phyloP scores from a whole-genome alignment of 108 stramenopile genomes.

The Cylindrotheca fusiformis region DNA sequence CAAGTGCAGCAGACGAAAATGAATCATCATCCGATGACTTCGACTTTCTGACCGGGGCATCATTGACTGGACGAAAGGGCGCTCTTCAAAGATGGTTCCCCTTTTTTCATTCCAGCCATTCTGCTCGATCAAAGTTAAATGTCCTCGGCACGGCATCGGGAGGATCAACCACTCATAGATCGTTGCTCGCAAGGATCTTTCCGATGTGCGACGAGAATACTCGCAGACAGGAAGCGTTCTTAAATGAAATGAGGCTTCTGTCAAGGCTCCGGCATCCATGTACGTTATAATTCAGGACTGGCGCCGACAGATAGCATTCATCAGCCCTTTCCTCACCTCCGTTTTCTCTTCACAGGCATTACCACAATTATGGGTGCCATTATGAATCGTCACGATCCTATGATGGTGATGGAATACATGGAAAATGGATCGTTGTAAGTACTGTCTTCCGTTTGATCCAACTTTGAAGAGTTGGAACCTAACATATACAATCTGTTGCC shows the following conservation, averaged over 20 bases:
- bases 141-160: not conserved
- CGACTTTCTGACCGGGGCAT: not conserved
- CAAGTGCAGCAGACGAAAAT: not conserved
- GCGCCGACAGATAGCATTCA: constrained; percentile 32
- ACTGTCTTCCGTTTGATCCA: too few species aligned
- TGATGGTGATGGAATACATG: constrained; percentile 77
- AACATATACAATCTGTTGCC: too few species aligned
- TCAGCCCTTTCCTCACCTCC: constrained; percentile 41
- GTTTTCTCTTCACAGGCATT: constrained; percentile 54
- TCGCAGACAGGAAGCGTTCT: constrained; percentile 39
- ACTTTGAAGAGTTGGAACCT: too few species aligned
- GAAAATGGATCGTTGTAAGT: constrained; percentile 60
- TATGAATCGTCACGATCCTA: constrained; percentile 33
- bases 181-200: not conserved
- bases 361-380: constrained; percentile 55
- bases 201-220: constrained; percentile 12
- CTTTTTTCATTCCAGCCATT: not conserved
- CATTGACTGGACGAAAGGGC: not conserved
- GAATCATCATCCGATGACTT: not conserved
- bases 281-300: not conserved
- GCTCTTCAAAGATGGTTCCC: not conserved
- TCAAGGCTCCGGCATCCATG: constrained; percentile 27
- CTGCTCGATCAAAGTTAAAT: not conserved
- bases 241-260: constrained; percentile 54
- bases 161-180: not conserved